A percentile compares a stretch with the other conserved stretches of the same genome.
These are phyloP conservation scores for Claviceps humidiphila DNA, from an alignment of 2,329 filamentous ascomycete genomes.

Conservation along the genomic window DNA sequence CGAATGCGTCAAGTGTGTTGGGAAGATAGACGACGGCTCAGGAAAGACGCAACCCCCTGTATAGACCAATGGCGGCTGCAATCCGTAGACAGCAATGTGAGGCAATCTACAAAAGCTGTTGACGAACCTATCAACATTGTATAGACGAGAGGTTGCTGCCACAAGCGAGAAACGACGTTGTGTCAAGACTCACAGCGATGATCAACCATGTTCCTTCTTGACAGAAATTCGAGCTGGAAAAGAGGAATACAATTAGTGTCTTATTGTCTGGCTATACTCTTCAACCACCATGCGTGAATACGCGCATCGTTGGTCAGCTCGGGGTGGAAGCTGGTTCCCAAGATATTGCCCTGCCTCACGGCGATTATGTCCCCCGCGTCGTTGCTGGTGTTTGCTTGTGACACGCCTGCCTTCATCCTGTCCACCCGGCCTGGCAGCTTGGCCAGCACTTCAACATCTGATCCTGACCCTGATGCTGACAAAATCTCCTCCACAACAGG, in stretches of 20 bases:
- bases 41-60: too few relatives aligned
- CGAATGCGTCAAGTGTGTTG: too few relatives aligned
- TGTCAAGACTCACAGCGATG: not conserved
- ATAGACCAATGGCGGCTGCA: too few relatives aligned
- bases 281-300: conserved; percentile 89
- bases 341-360: conserved; percentile 78
- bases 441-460: conserved; percentile 36
- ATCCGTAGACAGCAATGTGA: too few relatives aligned
- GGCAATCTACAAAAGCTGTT: too few relatives aligned
- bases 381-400: conserved; percentile 24
- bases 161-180: too few relatives aligned
- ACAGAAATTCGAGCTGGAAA: too few relatives aligned
- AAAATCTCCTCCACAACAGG: conserved; percentile 82
- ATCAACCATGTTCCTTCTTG: not conserved
- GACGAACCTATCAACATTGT: too few relatives aligned
- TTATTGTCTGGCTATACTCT: conserved; percentile 34
- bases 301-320: conserved; percentile 79
- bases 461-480: conserved; percentile 16
- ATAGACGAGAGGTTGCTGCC: too few relatives aligned
- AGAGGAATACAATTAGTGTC: not conserved
- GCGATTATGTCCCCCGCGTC: conserved; percentile 68
- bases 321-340: conserved; percentile 92
- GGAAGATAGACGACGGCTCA: too few relatives aligned
- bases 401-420: conserved; percentile 24
- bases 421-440: conserved; percentile 29